These are phyloP conservation scores for Fagus crenata DNA, from an alignment of 306 rosid species.

Conservation along the genomic window DNA sequence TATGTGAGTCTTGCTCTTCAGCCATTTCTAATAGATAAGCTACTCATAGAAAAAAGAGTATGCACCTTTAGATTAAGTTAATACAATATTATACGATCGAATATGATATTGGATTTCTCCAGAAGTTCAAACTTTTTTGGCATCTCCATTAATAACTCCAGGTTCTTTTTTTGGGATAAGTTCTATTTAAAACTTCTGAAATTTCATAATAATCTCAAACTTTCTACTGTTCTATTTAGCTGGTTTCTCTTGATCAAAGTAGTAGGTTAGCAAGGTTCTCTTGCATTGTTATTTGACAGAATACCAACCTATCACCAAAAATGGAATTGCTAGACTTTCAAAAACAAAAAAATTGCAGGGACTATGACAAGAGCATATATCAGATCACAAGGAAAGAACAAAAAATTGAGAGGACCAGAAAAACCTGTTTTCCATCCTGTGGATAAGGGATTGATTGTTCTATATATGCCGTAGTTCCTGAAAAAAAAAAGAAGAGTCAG, in stretches of 20 bases:
- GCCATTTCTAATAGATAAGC: background rate
- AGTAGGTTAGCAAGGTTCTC: background rate
- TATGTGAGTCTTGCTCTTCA: too few species aligned
- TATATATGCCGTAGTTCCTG: conserved; percentile 77
- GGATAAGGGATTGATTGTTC: conserved; percentile 87
- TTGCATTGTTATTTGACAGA: background rate
- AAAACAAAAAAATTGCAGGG: background rate
- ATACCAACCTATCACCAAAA: background rate
- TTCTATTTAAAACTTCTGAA: background rate
- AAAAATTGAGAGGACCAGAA: conserved; percentile 14
- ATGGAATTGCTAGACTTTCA: background rate
- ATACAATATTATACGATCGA: background rate
- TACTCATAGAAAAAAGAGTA: background rate
- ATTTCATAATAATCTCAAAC: background rate
- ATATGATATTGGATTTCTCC: background rate
- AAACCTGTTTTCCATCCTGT: conserved; percentile 90
- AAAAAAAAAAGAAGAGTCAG: conserved; percentile 33
- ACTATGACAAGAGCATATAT: background rate
- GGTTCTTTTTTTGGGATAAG: too few species aligned
- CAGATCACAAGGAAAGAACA: background rate
- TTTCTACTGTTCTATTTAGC: background rate
- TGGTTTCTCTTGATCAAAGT: background rate
- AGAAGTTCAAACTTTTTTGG: background rate
- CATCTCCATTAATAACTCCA: background rate
- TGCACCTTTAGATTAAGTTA: background rate